Base-by-base conservation (phyloP, 164 flowering plant genomes). In the Litsea cubeba region DNA sequence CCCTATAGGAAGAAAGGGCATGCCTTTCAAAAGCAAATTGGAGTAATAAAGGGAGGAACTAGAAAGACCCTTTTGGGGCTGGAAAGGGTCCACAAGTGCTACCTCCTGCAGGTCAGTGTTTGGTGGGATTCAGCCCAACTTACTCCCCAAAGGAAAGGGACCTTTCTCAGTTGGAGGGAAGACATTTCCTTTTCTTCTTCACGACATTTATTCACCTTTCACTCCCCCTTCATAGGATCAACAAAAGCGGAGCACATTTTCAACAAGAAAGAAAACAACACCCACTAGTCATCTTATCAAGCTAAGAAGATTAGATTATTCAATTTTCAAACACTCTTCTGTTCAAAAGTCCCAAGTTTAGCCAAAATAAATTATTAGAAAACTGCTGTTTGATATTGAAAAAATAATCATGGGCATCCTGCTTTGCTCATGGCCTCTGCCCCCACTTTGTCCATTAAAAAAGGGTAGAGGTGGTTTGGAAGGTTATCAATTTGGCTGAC, bases 101-200 rank as follows among this genome's bases (percentile, higher is more conserved):
- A 1, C 7, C n/a, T 54, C n/a, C 20, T 20, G 5, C 4, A 11
- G 66, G 66, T 25, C 66, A 24, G 6, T 7, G 17, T 63, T 63
- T 63, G 66, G 66, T 63, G 30, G 24, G 66, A 63, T 23, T 63
- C 66, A 24, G 66, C 32, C 66, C 66, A 63, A 63, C 66, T 63
- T 25, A 23, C 24, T 23, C 5, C 5, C 25, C 28, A 24, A 63
- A 25, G 24, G 20, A n/a, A 63, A 14, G 23, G 11, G 66, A 12
- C 28, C 66, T 24, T 23, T 54, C 60, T 54, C 46, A 40, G 46
- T 6, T 40, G 46, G 46, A 40, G 46, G 46, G 46, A 40, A 5
- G 11, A 8, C 46, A 40, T 40, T 40, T 40, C 46, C 11, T 7
- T 8, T 11, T 40, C 46, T 1, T 40, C 11, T 40, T 40, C 46